phyloP scores from a whole-genome alignment of 2,329 filamentous ascomycete genomes.

The Cercospora zeae-maydis region DNA sequence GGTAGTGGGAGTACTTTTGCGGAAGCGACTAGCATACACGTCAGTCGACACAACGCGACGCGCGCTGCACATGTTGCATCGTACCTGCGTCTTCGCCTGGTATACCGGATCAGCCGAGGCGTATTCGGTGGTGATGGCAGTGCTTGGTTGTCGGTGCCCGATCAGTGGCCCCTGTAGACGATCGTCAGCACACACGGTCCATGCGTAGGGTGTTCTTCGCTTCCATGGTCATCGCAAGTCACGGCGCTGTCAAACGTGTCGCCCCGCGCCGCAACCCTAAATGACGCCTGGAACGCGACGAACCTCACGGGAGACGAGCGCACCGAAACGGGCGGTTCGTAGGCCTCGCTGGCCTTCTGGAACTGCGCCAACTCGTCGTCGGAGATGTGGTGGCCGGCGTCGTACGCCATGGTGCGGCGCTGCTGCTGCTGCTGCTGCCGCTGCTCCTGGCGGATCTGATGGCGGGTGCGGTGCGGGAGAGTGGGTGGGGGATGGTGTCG shows the following conservation, averaged over 20 bases:
- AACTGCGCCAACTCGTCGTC: constrained; percentile 59
- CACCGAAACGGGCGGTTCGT: constrained; percentile 57
- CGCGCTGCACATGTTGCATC: constrained; percentile 34
- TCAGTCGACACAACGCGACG: background rate
- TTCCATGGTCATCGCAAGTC: constrained; percentile 1
- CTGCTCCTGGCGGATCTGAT: constrained; percentile 21
- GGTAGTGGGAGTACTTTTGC: constrained; percentile 80
- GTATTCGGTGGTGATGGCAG: constrained; percentile 78
- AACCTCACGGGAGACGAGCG: constrained; percentile 31
- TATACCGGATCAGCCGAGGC: constrained; percentile 81
- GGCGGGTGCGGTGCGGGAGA: constrained; percentile 27
- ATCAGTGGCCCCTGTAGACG: constrained; percentile 71
- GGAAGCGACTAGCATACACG: constrained; percentile 62
- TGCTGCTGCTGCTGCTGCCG: constrained; percentile 22
- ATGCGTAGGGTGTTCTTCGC: constrained; percentile 23
- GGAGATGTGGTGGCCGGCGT: constrained; percentile 25
- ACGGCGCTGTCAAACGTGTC: constrained; percentile 12
- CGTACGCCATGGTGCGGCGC: constrained; percentile 38
- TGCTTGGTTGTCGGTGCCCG: constrained; percentile 71
- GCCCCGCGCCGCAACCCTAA: constrained; percentile 28
- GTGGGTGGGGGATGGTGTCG: constrained; percentile 19
- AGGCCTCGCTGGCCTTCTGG: constrained; percentile 60
- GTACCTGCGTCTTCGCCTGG: constrained; percentile 80
- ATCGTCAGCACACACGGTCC: constrained; percentile 25
- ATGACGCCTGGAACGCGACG: constrained; percentile 15